phyloP scores from a whole-genome alignment of 495 filamentous ascomycete species.

The Lichina pygmaea region DNA sequence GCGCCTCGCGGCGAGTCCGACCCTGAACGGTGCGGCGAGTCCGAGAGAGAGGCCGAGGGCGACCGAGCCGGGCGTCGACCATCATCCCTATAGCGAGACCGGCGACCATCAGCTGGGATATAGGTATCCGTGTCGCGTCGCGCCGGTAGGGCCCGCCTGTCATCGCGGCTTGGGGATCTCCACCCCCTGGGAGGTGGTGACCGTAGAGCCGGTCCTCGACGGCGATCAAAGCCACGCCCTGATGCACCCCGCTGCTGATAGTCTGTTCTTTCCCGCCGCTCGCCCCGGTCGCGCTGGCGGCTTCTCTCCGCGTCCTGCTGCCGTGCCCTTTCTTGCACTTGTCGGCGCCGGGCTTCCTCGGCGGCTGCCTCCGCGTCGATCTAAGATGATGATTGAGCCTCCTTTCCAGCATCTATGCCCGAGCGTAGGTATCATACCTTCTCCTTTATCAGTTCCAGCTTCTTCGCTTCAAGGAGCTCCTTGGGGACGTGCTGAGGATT shows the following conservation, averaged over 20 bases:
- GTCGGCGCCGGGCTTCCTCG: slow-evolving; percentile 40
- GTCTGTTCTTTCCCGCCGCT: slow-evolving; percentile 36
- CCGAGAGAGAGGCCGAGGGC: slow-evolving; percentile 3
- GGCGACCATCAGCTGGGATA: slow-evolving; percentile 17
- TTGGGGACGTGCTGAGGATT: slow-evolving; percentile 80
- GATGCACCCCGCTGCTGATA: slow-evolving; percentile 22
- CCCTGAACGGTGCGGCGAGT: slow-evolving; percentile 5
- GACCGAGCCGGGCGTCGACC: not conserved
- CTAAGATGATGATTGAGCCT: slow-evolving; percentile 15
- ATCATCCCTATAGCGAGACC: not conserved
- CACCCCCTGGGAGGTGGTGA: slow-evolving; percentile 35
- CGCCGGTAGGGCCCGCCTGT: slow-evolving; percentile 22
- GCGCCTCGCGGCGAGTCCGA: slow-evolving; percentile 4
- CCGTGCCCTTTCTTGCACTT: slow-evolving; percentile 32
- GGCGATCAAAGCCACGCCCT: slow-evolving; percentile 20
- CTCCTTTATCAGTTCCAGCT: slow-evolving; percentile 73
- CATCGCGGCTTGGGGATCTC: slow-evolving; percentile 18
- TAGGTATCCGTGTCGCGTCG: slow-evolving; percentile 30
- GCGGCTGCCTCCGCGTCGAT: slow-evolving; percentile 61
- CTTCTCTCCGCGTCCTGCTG: slow-evolving; percentile 35
- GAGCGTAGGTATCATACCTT: slow-evolving; percentile 29
- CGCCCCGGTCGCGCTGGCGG: slow-evolving; percentile 44
- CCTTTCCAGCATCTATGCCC: not conserved
- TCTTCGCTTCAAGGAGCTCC: slow-evolving; percentile 87
- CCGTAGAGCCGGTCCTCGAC: slow-evolving; percentile 12